A percentile compares a stretch with the other conserved stretches of the same genome.
Evolutionary conservation across 2,329 filamentous ascomycete genomes (phyloP).

Genomic region (Apiospora malaysiana): DNA sequence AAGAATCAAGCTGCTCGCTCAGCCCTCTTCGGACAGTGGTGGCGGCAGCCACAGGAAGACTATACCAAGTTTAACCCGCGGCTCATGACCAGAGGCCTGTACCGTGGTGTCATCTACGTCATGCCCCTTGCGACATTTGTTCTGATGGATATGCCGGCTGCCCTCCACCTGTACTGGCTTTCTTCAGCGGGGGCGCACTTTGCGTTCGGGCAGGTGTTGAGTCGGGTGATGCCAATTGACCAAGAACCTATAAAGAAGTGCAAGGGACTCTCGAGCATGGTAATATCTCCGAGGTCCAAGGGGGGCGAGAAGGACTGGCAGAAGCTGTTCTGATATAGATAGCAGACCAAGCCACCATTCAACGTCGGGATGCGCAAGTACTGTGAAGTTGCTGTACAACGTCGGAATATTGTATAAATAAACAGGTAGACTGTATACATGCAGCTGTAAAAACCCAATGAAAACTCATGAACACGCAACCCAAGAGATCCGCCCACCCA

Average conservation of each 20-base stretch:
- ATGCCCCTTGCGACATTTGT: slow-evolving; percentile 21
- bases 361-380: background rate
- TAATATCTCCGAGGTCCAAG: background rate
- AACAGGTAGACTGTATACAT: background rate
- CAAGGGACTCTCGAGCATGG: slow-evolving; percentile 28
- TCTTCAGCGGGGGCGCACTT: slow-evolving; percentile 39
- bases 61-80: background rate
- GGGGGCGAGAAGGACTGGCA: slow-evolving; percentile 29
- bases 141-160: slow-evolving; percentile 47
- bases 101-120: slow-evolving; percentile 2
- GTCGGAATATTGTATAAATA: background rate
- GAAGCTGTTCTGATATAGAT: background rate
- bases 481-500: background rate
- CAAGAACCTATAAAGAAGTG: slow-evolving; percentile 27
- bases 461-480: background rate
- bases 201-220: slow-evolving; percentile 31
- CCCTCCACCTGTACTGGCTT: slow-evolving; percentile 52
- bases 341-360: background rate
- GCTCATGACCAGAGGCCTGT: slow-evolving; percentile 10
- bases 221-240: slow-evolving; percentile 34
- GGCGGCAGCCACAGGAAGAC: background rate
- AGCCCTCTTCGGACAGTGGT: slow-evolving; percentile 15
- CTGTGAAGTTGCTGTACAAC: background rate
- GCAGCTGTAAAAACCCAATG: background rate
- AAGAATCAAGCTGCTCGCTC: slow-evolving; percentile 29